Conservation (phyloP, 176 grass and related monocot genomes). For the Otatea glauca region DNA sequence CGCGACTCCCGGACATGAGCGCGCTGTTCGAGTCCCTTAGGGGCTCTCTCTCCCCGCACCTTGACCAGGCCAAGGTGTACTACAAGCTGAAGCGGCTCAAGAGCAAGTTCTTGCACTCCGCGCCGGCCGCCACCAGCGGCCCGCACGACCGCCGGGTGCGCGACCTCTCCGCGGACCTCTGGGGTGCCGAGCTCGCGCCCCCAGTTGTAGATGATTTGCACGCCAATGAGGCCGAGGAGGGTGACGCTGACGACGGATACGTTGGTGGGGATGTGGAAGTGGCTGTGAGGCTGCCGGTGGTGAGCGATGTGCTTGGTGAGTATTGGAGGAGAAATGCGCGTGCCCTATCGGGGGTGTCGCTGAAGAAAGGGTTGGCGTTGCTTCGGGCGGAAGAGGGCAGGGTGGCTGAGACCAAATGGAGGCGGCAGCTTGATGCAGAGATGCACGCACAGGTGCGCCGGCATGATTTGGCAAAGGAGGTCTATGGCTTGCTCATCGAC, state of each 20-base stretch:
- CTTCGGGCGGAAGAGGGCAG: slow-evolving; percentile 35
- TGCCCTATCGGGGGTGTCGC: slow-evolving; percentile 52
- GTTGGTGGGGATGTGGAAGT: not conserved
- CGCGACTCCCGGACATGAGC: slow-evolving; percentile 47
- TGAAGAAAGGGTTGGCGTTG: slow-evolving; percentile 58
- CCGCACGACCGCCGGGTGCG: slow-evolving; percentile 63
- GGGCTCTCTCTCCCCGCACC: slow-evolving; percentile 49
- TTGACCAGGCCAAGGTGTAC: slow-evolving; percentile 63
- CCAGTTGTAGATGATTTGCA: not conserved
- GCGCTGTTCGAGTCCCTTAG: slow-evolving; percentile 56
- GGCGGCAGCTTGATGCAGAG: slow-evolving; percentile 61
- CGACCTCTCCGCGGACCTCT: slow-evolving; percentile 60
- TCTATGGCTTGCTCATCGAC: slow-evolving; percentile 70
- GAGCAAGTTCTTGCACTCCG: slow-evolving; percentile 66
- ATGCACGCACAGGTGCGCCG: slow-evolving; percentile 57
- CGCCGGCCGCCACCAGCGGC: not conserved
- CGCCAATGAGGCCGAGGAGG: slow-evolving; percentile 28
- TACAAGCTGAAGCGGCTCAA: slow-evolving; percentile 97
- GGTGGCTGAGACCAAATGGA: slow-evolving; percentile 62
- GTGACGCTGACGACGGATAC: slow-evolving; percentile 24
- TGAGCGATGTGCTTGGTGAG: slow-evolving; percentile 64
- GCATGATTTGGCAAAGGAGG: slow-evolving; percentile 73
- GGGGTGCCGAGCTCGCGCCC: slow-evolving; percentile 46
- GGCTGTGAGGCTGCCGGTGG: slow-evolving; percentile 35
- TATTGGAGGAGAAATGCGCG: slow-evolving; percentile 61